Evolutionary conservation across 805 yeast species (phyloP), one percentile per base, ranked within the genome.

Genomic region (Candida tammaniensis): DNA sequence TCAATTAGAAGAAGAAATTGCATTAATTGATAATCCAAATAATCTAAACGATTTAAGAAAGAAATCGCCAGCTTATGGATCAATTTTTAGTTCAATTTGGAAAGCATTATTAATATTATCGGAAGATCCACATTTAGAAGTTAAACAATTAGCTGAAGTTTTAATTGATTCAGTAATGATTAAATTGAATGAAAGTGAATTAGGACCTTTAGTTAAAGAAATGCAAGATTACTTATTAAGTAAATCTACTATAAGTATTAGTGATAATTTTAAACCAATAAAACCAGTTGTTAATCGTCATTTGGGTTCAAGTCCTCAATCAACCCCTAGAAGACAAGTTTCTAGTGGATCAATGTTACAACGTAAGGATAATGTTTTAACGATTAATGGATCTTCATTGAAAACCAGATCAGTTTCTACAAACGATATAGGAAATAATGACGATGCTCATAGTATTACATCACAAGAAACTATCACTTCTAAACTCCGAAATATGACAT

Each of bases 91-190:
- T 35, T 83, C 95, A 1, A 76, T 83, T 7, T 93, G 98, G 96
- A 85, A 87, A 45, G 80, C 91, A 0, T 55, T 91, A 21, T 64
- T 93, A 30, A 78, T 86, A 17, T 59, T 87, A 18, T 76, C 95
- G 1, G 88, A 83, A 44, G 98, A 93, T 57, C 96, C 98, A 0
- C 93, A 83, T 55, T 61, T 74, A 22, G 95, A 87, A 56, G 88
- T 89, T 5, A 78, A 76, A 38, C 74, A 74, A 30, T 68, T 77
- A 40, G 91, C 96, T 0, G 81, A 80, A 36, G 77, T 74, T 18
- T 73, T 87, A 10, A 80, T 87, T 13, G 97, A 88, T 54, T 78
- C 72, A 41, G 78, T 88, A 15, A 64, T 85, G 56, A 51, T 75
- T 31, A 74, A 76, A 38, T 60, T 91, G 33, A 73, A 78, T 41